phyloP scores from a whole-genome alignment of 345 rosid genomes.

The Sisymbrium irio region DNA sequence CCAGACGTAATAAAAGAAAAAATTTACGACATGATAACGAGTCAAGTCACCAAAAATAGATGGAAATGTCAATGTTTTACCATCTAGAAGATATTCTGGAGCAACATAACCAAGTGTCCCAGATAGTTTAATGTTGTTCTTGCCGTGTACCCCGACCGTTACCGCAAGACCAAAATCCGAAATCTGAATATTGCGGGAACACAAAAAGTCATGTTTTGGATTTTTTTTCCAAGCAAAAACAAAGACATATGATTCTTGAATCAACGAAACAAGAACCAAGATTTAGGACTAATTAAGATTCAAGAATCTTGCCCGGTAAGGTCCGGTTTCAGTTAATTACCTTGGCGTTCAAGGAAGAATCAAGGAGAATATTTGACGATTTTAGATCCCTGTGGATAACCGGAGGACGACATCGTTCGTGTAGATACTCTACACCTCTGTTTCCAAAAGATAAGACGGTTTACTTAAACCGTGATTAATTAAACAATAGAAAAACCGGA shows the following conservation, averaged over 20 bases:
- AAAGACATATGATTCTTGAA: conserved; percentile 12
- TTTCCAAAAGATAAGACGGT: conserved; percentile 34
- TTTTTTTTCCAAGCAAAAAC: not conserved
- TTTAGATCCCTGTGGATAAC: conserved; percentile 97
- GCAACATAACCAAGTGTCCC: conserved; percentile 97
- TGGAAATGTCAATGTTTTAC: conserved; percentile 40
- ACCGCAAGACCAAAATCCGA: conserved; percentile 99
- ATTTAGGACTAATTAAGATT: not conserved
- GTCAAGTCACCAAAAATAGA: not conserved
- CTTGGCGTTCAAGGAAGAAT: conserved; percentile 90
- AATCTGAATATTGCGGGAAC: conserved; percentile 45
- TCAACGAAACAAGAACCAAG: conserved; percentile 3
- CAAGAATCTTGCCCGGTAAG: not conserved
- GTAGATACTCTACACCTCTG: conserved; percentile 96
- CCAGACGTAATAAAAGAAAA: conserved; percentile 14
- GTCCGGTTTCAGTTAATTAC: conserved; percentile 33
- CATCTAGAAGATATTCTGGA: conserved; percentile 87
- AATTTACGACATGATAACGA: conserved; percentile 1
- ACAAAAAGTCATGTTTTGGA: not conserved
- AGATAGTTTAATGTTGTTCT: conserved; percentile 71
- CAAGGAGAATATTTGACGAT: conserved; percentile 93
- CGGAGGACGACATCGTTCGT: conserved; percentile 83
- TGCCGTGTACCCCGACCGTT: conserved; percentile 56
- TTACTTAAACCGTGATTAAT: conserved; percentile 7
- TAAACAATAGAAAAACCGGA: not conserved